phyloP scores from a whole-genome alignment of 495 filamentous ascomycete species.

The Penicillium canescens region DNA sequence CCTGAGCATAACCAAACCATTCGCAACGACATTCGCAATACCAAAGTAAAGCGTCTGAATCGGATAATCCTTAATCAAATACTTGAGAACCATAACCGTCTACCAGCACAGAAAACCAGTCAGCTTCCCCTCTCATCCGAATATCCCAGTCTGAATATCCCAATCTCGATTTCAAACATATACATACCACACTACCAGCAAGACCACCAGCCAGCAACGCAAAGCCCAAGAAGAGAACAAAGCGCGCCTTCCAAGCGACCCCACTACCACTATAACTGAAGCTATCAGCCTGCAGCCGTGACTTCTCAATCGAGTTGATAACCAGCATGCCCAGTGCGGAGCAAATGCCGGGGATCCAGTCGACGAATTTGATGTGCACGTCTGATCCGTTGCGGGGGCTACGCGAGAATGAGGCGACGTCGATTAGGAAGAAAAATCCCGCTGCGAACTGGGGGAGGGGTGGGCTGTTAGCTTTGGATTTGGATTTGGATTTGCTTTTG shows the following conservation, averaged over 20 bases:
- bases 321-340: slow-evolving; percentile 93
- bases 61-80: slow-evolving; percentile 74
- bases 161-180: not conserved
- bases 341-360: slow-evolving; percentile 99
- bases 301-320: slow-evolving; percentile 98
- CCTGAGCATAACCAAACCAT: slow-evolving; percentile 86
- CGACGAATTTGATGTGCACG: slow-evolving; percentile 92
- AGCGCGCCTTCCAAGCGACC: slow-evolving; percentile 93
- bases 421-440: slow-evolving; percentile 95
- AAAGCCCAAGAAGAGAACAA: slow-evolving; percentile 95
- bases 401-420: slow-evolving; percentile 84
- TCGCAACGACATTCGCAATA: slow-evolving; percentile 87
- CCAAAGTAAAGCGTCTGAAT: slow-evolving; percentile 90
- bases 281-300: slow-evolving; percentile 77
- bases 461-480: slow-evolving; percentile 17
- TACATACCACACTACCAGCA: slow-evolving; percentile 75
- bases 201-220: slow-evolving; percentile 91
- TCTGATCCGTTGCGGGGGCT: slow-evolving; percentile 73
- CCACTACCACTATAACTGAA: slow-evolving; percentile 84
- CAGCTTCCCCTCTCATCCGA: slow-evolving; percentile 1
- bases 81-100: slow-evolving; percentile 89
- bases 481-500: not conserved
- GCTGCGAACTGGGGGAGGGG: slow-evolving; percentile 76
- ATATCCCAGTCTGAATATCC: not conserved
- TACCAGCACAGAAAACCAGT: slow-evolving; percentile 15